Base-by-base conservation (phyloP, 257 asterid species). In the Nemophila menziesii region DNA sequence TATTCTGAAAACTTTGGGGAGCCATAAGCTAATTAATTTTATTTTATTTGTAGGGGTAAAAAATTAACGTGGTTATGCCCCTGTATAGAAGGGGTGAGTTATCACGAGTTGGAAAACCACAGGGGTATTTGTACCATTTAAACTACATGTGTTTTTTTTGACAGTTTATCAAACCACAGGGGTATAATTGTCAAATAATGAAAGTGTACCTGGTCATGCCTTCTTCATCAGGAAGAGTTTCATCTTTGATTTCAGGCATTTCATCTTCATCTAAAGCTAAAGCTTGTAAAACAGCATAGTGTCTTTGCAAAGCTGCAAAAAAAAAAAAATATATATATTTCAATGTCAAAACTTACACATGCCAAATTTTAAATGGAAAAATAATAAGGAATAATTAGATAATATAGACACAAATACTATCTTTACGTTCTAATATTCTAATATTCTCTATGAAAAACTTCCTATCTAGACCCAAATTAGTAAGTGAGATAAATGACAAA, bases 221-320 rank as follows among this genome's bases (percentile, higher is more conserved):
- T 66, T 84, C 94, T 77, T 90, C 94, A 65, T 90, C 98, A 8
- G 96, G 98, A 64, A 85, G 76, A 22, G 98, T 90, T 72, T 85
- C 96, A 51, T 90, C 98, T 63, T 69, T 79, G 29, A 77, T 65
- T 20, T 84, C 94, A 29, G 98, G 98, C 77, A 90, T 76, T 65
- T 90, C 94, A 22, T 90, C 98, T 67, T 90, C 98, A 55, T 81
- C 93, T 54, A 90, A 71, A 19, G 98, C 98, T 26, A 90, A 73
- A 57, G 98, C 96, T 65, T 90, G 94, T 62, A 90, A 51, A 41
- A 85, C 80, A 19, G 98, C 96, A 61, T 80, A 85, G 66, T 90
- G 98, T 56, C 81, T 85, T 78, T 90, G 98, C 85, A 90, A 70
- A 44, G 93, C 98, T 81, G 75, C 58, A 62, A 46, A n/a, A 48